Conservation (phyloP, 2,329 filamentous ascomycete species). For the Botryotinia narcissicola region DNA sequence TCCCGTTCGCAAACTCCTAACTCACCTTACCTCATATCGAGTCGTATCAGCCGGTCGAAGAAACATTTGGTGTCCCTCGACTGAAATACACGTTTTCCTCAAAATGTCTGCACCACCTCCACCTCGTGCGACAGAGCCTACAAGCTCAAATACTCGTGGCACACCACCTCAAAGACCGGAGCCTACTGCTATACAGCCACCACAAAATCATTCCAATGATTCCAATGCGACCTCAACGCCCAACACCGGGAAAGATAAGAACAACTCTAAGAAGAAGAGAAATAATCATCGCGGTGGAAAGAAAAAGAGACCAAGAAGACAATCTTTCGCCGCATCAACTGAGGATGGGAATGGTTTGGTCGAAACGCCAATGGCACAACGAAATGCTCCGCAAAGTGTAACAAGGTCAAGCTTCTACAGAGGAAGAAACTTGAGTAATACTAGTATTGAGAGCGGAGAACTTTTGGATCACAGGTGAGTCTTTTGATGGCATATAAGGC, state of each 20-base stretch:
- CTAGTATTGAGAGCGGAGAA: slow-evolving; percentile 85
- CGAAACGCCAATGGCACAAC: slow-evolving; percentile 39
- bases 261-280: slow-evolving; percentile 57
- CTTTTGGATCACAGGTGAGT: slow-evolving; percentile 79
- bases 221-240: slow-evolving; percentile 29
- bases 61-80: neutral
- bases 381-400: slow-evolving; percentile 35
- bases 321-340: slow-evolving; percentile 71
- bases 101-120: slow-evolving; percentile 30
- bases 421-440: slow-evolving; percentile 67
- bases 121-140: slow-evolving; percentile 22
- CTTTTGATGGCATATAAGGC: slow-evolving; percentile 15
- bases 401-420: slow-evolving; percentile 47
- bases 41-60: neutral
- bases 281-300: slow-evolving; percentile 74
- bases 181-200: slow-evolving; percentile 31
- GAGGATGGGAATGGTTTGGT: slow-evolving; percentile 45
- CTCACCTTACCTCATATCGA: neutral
- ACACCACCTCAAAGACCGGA: slow-evolving; percentile 28
- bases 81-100: neutral
- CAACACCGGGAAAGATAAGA: slow-evolving; percentile 16
- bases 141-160: slow-evolving; percentile 21
- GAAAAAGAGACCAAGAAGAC: slow-evolving; percentile 72
- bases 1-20: neutral
- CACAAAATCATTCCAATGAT: slow-evolving; percentile 18